These are phyloP conservation scores for Rhododendron griersonianum DNA, from an alignment of 148 eudicot genomes.

Conservation along the genomic window DNA sequence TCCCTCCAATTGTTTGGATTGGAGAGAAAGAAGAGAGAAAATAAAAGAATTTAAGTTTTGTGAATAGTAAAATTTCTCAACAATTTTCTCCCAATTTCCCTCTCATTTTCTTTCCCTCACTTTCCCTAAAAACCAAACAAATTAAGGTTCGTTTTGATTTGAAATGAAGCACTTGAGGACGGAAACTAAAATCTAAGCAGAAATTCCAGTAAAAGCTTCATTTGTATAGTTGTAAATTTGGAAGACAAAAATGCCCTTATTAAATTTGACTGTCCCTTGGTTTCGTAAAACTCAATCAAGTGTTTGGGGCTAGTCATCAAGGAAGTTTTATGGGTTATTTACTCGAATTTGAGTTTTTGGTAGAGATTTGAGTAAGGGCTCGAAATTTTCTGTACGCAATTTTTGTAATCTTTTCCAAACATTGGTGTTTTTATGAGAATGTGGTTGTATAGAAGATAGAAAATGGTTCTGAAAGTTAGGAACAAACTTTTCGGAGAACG, in stretches of 20 bases:
- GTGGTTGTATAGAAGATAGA: neutral
- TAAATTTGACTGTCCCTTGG: neutral
- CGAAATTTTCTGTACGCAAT: neutral
- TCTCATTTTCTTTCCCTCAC: no score
- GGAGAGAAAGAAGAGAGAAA: no score
- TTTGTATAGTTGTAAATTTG: neutral
- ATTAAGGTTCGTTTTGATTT: neutral
- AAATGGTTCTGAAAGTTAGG: neutral
- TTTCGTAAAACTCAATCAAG: neutral
- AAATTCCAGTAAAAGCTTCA: neutral
- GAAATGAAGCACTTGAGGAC: neutral
- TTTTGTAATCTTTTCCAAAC: neutral
- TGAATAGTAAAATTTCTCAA: no score
- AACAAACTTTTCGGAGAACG: neutral
- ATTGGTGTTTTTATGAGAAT: neutral
- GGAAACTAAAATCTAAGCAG: neutral
- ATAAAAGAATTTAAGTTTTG: no score
- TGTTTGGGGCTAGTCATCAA: neutral
- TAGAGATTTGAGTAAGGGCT: neutral
- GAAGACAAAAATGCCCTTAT: neutral
- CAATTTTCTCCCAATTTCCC: no score
- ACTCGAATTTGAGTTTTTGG: neutral
- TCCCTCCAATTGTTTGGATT: no score
- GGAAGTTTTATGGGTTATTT: neutral
- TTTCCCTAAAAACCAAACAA: no score